Evolutionary conservation across 106 monocot genomes (phyloP), one percentile per base, ranked within the genome.

Genomic region (Hemerocallis citrina): DNA sequence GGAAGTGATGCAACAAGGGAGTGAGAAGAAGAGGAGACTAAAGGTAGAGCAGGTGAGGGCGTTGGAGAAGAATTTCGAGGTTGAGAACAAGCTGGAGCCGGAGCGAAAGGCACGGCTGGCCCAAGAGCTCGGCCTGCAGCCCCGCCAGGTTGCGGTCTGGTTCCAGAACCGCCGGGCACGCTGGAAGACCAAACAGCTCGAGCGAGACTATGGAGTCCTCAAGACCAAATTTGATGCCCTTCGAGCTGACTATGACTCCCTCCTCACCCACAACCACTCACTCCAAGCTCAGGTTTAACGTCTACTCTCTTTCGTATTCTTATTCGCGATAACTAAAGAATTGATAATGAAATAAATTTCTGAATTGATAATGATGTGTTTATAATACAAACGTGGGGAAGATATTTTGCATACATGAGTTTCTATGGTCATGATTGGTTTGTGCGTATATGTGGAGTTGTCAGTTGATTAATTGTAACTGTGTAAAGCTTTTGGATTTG

Each of bases 111-210:
- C 67, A 27, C 66, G 69, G 48, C 76, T 93, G 6, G 93, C 93
- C 6, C 73, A 69, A 47, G 89, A 89, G 57, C 82, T 93, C 43
- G 89, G 93, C 23, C 74, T 93, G 21, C 85, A 89, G 59, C 93
- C 93, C 0, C 73, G 85, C 24, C 93, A 89, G 67, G 85, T 93
- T 25, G 88, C 93, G 19, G 79, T 93, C 65, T 93, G 93, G 93
- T 93, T 93, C 67, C 93, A 93, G 72, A 93, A 93, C 82, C 75
- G 93, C 27, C 81, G 93, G 6, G 93, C 88, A 5, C 69, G 93
- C 30, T 93, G 93, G 89, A 93, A 88, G 75, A 85, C 85, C 41
- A 93, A 89, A 74, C 81, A 82, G 59, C 76, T 93, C 8, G 93
- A 93, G 79, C 81, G 79, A 13, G 88, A 89, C 68, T 93, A 74